Base-by-base conservation (phyloP, 805 yeast genomes). In the Starmerella potacharoeniae region DNA sequence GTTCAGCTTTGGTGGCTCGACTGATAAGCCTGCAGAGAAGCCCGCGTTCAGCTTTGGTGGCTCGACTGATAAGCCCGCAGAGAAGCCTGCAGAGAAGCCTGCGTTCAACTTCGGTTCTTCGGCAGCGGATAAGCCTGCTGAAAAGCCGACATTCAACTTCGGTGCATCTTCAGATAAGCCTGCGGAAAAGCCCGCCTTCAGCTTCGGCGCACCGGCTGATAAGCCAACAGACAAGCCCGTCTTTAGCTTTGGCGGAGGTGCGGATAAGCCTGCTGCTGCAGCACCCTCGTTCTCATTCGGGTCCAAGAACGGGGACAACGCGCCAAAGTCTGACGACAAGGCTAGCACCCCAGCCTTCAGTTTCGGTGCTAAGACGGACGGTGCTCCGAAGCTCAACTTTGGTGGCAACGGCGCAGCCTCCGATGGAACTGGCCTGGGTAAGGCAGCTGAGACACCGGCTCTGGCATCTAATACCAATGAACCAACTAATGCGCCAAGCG, bases 171-270 rank as follows among this genome's bases (percentile, higher is more conserved):
- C 36, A 16, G 46, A 17, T 10, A 28, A 39, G 44, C 30, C 43
- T 16, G 33, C 49, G 8, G 11, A 52, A n/a, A 50, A 52, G 50
- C 53, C 58, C n/a, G 49, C 53, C 7, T 58, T 56, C 50, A 29
- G 46, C 28, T 58, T 56, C 37, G 59, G 59, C 35, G 4, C 22
- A 30, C 35, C 34, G 30, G 35, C 6, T 2, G 47, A 52, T 8
- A 46, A 46, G 30, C 43, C 51, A 9, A n/a, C 51, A 11, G 53
- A 36, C 22, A 53, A 48, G 28, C 52, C 56, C 4, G 42, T 55
- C 16, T 52, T 52, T 34, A 37, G 39, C 31, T 52, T 52, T 52
- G 51, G 49, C 22, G 30, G 13, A 13, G n/a, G 16, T 17, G 34
- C 16, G 16, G 10, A 29, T 6, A 11, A 16, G 2, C 22, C 22